Evolutionary conservation across 148 eudicot genomes (phyloP).

Genomic region (Cornus kousa): DNA sequence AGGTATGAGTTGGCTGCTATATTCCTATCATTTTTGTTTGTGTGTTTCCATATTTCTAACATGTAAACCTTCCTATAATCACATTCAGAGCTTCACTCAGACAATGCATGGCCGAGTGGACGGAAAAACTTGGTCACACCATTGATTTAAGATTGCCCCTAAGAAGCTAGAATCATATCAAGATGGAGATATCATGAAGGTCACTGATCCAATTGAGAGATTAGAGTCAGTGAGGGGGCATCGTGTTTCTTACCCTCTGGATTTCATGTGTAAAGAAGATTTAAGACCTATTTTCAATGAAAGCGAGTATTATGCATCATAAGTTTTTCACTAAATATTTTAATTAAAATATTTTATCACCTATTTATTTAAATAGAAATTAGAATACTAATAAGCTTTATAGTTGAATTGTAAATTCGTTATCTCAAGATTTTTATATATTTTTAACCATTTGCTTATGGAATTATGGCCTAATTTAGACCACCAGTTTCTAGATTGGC

Average conservation of each 20-base stretch:
- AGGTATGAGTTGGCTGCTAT: constrained; percentile 42
- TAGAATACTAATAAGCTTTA: too few relatives aligned
- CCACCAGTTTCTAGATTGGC: too few relatives aligned
- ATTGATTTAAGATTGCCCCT: constrained; percentile 92
- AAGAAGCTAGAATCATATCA: constrained; percentile 74
- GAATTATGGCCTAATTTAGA: too few relatives aligned
- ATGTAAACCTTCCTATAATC: background rate
- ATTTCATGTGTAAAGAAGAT: constrained; percentile 92
- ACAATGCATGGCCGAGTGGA: constrained; percentile 81
- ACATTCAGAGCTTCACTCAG: constrained; percentile 68
- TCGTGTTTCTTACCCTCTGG: constrained; percentile 92
- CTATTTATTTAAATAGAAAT: too few relatives aligned
- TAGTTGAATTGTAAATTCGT: too few relatives aligned
- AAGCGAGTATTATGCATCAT: constrained; percentile 96
- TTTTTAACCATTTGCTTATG: too few relatives aligned
- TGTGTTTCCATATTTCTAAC: background rate
- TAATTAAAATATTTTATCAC: too few relatives aligned
- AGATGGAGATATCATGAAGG: constrained; percentile 65
- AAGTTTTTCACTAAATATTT: constrained; percentile 80
- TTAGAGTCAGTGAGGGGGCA: constrained; percentile 79
- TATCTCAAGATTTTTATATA: too few relatives aligned
- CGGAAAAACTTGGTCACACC: constrained; percentile 88
- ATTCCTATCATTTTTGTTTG: background rate
- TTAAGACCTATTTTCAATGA: constrained; percentile 93
- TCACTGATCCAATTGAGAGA: constrained; percentile 79